Conservation (phyloP, 768 basidiomycete genomes). For the Amanita phalloides region DNA sequence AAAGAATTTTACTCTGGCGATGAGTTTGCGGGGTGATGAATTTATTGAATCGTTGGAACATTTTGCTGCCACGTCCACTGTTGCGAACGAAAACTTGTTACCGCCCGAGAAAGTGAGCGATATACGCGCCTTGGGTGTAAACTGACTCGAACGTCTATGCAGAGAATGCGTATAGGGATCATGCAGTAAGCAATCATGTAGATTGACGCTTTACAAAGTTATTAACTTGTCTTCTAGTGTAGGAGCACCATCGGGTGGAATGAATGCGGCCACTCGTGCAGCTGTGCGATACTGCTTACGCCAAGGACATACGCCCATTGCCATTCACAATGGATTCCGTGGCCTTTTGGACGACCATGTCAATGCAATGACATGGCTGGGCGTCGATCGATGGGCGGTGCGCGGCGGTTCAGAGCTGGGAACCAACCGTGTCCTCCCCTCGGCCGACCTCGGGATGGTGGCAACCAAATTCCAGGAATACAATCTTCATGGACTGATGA, state of each 20-base stretch:
- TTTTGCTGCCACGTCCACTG: slow-evolving; percentile 64
- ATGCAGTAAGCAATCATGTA: slow-evolving; percentile 58
- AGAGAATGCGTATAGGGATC: slow-evolving; percentile 74
- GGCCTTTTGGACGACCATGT: slow-evolving; percentile 88
- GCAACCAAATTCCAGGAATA: slow-evolving; percentile 90
- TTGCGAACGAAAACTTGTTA: slow-evolving; percentile 43
- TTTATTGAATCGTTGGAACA: slow-evolving; percentile 80
- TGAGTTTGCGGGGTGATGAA: slow-evolving; percentile 85
- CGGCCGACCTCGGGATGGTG: slow-evolving; percentile 76
- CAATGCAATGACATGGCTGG: slow-evolving; percentile 85
- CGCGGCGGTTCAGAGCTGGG: slow-evolving; percentile 97
- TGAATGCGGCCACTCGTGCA: slow-evolving; percentile 96
- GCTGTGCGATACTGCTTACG: slow-evolving; percentile 88
- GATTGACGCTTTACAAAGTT: background rate
- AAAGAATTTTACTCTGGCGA: slow-evolving; percentile 80
- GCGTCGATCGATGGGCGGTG: slow-evolving; percentile 93
- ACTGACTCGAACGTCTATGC: slow-evolving; percentile 8
- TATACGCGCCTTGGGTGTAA: background rate
- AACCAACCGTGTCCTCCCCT: slow-evolving; percentile 86
- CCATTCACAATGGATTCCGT: slow-evolving; percentile 91
- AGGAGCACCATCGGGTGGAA: slow-evolving; percentile 96
- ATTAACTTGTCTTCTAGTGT: slow-evolving; percentile 38
- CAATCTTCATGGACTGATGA: slow-evolving; percentile 63
- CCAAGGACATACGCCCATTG: slow-evolving; percentile 89
- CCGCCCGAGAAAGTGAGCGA: slow-evolving; percentile 35